Evolutionary conservation across 768 basidiomycete genomes (phyloP), one percentile per base, ranked within the genome.

Genomic region (Naganishia antarctica): DNA sequence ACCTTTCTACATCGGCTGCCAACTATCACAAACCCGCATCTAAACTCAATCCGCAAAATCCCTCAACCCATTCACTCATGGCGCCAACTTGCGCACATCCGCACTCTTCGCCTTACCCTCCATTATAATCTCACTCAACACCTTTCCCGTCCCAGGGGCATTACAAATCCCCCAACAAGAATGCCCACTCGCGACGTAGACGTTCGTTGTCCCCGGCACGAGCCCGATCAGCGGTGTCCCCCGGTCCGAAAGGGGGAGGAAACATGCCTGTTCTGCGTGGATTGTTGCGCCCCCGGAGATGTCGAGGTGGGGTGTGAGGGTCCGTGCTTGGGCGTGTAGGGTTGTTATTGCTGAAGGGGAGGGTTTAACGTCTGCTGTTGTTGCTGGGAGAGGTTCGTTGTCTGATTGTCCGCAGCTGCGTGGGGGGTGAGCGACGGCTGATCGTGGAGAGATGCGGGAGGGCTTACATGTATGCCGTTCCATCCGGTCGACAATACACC

Each of bases 391-490:
- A 1, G 82, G 80, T 3, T 82, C 82, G 70, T 86, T 82, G 74
- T 92, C 90, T 23, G 87, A 87, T 7, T 87, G 83, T 2, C 89
- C 88, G 76, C 90, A 93, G 21, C 84, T 86, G 73, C 87, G 87
- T 47, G 23, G 49, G 61, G 4, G 63, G 53, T 43, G 37, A n/a
- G n/a, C n/a, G n/a, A n/a, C n/a, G n/a, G n/a, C n/a, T n/a, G n/a
- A n/a, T n/a, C n/a, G n/a, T n/a, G n/a, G n/a, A n/a, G n/a, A n/a
- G 18, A 44, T 9, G 32, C 3, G 18, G 18, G 15, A 15, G 34
- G 12, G 21, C 70, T 71, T 46, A 76, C 75, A 74, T 75, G 65
- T 70, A 79, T 4, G 69, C 73, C 31, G 70, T 76, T 6, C 70
- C 74, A 65, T 78, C 74, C 6, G 75, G 76, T 28, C 76, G 45